Evolutionary conservation across 192 early-diverging fungal genomes (phyloP), one percentile per base, ranked within the genome.

Genomic region (Piromyces sp.): DNA sequence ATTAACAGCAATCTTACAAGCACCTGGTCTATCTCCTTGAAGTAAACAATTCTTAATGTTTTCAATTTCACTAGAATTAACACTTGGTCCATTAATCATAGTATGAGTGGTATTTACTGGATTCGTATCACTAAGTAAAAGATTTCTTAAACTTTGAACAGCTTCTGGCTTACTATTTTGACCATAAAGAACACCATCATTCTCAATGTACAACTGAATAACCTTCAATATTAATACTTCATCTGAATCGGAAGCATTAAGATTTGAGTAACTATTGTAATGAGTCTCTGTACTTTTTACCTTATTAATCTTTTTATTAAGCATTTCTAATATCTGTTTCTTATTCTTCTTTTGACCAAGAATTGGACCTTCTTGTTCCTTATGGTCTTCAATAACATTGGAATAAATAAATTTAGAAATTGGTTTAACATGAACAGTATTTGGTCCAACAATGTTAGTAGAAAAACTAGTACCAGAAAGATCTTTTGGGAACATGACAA

Each of bases 171-270:
- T 79, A 58, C 28, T 30, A 28, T 29, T 82, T 81, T 42, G 68
- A 79, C 88, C 89, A 79, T 89, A 83, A 29, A 94, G 81, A 11
- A 83, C 38, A 15, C 92, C 93, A n/a, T 94, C 92, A 30, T 87
- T 80, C 79, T 94, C 92, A 40, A 93, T 82, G 82, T 90, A 84
- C 29, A 89, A 81, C 79, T 88, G 89, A 30, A 94, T 83, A n/a
- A 94, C 42, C 30, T 89, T 87, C 91, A 89, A 93, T 36, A 94
- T 81, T 29, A 93, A 42, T 0, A 86, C 82, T 30, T 83, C 30
- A 38, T 87, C 85, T 15, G 82, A 80, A 42, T 80, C 85, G 11
- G 29, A 11, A 19, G 29, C 26, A 68, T n/a, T 33, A n/a, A 36
- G 0, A 19, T 29, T n/a, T 13, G 37, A 31, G 7, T 78, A 80